Evolutionary conservation across 176 grass and related monocot species (phyloP).

Genomic region (Chloris gayana): DNA sequence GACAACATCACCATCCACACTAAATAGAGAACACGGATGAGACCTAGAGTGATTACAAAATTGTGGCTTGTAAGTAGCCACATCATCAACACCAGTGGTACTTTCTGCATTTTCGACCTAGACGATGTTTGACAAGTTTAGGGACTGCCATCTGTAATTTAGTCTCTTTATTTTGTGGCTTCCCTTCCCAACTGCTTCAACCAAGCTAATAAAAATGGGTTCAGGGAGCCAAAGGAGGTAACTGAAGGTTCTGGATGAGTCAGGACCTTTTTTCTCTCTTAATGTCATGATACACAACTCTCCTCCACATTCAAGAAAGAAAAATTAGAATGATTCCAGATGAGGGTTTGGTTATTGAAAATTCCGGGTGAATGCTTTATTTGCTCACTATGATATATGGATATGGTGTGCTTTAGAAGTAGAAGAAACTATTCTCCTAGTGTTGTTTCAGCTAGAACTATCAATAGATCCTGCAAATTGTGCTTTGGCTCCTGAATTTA

Average conservation of each 20-base stretch:
- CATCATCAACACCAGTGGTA: not conserved
- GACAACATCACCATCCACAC: too few species aligned
- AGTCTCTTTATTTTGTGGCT: not conserved
- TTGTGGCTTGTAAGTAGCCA: not conserved
- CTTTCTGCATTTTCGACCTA: not conserved
- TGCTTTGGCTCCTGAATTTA: constrained; percentile 15
- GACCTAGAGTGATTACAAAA: not conserved
- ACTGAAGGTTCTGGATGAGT: not conserved
- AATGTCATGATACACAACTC: too few species aligned
- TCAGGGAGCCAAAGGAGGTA: not conserved
- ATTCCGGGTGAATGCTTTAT: not conserved
- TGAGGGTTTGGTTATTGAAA: too few species aligned
- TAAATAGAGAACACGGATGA: not conserved
- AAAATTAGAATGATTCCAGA: too few species aligned
- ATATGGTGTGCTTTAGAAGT: not conserved
- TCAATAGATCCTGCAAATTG: constrained; percentile 4
- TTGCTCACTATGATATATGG: not conserved
- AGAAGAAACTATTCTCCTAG: not conserved
- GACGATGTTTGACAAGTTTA: not conserved
- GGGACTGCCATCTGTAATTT: not conserved
- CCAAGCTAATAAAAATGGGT: not conserved
- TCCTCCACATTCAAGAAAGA: too few species aligned
- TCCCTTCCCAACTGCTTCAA: not conserved
- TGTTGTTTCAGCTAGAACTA: not conserved
- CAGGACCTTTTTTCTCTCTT: too few species aligned